Evolutionary conservation across 306 rosid species (phyloP).

Genomic region (Prunus fruticosa): DNA sequence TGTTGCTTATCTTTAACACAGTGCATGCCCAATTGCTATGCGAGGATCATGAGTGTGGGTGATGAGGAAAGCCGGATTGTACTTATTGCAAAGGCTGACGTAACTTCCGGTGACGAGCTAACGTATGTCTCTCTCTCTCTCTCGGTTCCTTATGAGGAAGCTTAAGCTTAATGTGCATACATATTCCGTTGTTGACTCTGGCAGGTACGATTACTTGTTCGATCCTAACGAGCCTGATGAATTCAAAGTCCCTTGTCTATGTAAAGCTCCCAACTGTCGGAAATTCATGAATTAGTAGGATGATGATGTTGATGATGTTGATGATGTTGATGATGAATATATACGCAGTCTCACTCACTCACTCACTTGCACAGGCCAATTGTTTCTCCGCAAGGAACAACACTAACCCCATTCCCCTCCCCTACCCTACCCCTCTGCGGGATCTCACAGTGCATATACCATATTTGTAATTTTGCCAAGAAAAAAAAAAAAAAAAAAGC

Average conservation of each 20-base stretch:
- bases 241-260: constrained; percentile 92
- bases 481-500: not conserved
- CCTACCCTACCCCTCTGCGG: constrained; percentile 10
- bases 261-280: constrained; percentile 93
- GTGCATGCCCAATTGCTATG: constrained; percentile 99
- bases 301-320: constrained; percentile 1
- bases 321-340: not conserved
- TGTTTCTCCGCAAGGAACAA: constrained; percentile 74
- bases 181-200: constrained; percentile 19
- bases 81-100: constrained; percentile 85
- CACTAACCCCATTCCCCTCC: constrained; percentile 64
- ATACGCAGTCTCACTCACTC: constrained; percentile 9
- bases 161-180: not conserved
- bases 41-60: constrained; percentile 99
- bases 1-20: constrained; percentile 22
- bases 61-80: constrained; percentile 93
- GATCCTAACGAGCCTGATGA: constrained; percentile 99
- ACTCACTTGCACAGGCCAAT: constrained; percentile 48
- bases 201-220: constrained; percentile 95
- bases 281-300: constrained; percentile 90
- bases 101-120: constrained; percentile 80
- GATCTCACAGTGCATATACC: constrained; percentile 55
- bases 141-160: not conserved
- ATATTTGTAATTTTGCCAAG: constrained; percentile 45
- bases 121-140: constrained; percentile 46